These are phyloP conservation scores for Amanita polypyramis DNA, from an alignment of 768 basidiomycete genomes.

Conservation along the genomic window DNA sequence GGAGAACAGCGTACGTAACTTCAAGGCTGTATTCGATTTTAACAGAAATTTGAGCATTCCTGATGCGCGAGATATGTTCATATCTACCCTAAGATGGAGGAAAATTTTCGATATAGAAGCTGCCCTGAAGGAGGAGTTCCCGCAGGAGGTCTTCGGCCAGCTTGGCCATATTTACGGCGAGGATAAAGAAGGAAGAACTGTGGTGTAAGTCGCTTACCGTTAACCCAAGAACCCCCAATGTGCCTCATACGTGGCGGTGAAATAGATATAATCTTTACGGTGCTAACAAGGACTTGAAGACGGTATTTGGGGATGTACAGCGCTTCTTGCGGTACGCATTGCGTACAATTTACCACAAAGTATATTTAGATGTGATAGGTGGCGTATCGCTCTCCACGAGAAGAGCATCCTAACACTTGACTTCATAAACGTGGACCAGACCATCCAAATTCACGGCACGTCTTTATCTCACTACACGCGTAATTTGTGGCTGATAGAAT, in stretches of 20 bases:
- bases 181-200: conserved; percentile 64
- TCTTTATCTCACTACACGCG: no score
- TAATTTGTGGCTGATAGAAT: background rate
- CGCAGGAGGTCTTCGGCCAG: conserved; percentile 49
- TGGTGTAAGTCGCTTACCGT: conserved; percentile 38
- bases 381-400: conserved; percentile 77
- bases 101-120: conserved; percentile 53
- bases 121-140: conserved; percentile 49
- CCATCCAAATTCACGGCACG: conserved; percentile 61
- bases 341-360: background rate
- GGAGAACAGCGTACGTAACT: background rate
- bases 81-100: conserved; percentile 64
- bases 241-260: background rate
- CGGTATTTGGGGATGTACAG: conserved; percentile 68
- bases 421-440: conserved; percentile 64
- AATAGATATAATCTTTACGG: conserved; percentile 74
- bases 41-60: conserved; percentile 38
- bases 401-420: conserved; percentile 50
- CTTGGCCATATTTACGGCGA: conserved; percentile 55
- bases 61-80: conserved; percentile 56
- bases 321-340: conserved; percentile 56
- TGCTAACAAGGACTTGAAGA: conserved; percentile 50
- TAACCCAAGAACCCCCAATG: background rate
- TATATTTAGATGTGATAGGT: conserved; percentile 29
- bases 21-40: background rate